phyloP scores from a whole-genome alignment of 345 rosid species.

The Cochlearia excelsa region DNA sequence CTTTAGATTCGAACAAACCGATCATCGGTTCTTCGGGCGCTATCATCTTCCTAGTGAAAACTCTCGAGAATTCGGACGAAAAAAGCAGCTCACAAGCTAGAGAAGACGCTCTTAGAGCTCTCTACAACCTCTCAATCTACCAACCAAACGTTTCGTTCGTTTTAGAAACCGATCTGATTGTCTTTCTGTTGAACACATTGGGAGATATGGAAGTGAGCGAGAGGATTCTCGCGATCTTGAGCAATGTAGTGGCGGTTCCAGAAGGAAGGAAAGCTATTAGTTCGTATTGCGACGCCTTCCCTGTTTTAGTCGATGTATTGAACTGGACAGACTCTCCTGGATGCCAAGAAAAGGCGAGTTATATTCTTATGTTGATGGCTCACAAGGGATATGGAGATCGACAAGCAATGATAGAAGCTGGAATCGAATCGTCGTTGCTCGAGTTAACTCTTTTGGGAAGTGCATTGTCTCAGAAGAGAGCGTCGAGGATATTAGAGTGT shows the following conservation, averaged over 20 bases:
- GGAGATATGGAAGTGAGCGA: constrained; percentile 96
- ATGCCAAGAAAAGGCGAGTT: constrained; percentile 92
- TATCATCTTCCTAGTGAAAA: constrained; percentile 64
- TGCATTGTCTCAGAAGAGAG: constrained; percentile 90
- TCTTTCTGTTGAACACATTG: constrained; percentile 51
- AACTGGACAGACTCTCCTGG: constrained; percentile 88
- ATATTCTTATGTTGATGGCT: constrained; percentile 89
- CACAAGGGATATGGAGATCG: constrained; percentile 82
- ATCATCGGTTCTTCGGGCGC: constrained; percentile 94
- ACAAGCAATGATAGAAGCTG: constrained; percentile 92
- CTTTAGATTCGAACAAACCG: constrained; percentile 81
- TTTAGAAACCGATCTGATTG: constrained; percentile 59
- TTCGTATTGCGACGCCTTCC: constrained; percentile 53
- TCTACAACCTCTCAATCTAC: constrained; percentile 78
- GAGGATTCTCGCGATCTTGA: constrained; percentile 74
- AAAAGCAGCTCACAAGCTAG: constrained; percentile 59
- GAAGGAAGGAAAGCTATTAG: constrained; percentile 87
- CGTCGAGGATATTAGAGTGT: constrained; percentile 82
- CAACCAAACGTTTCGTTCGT: constrained; percentile 55
- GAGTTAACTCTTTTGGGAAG: constrained; percentile 89
- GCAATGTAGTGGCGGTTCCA: constrained; percentile 67
- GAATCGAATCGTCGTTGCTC: constrained; percentile 72
- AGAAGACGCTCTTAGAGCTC: constrained; percentile 85
- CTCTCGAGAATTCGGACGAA: constrained; percentile 43
- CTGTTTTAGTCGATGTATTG: constrained; percentile 73